phyloP scores from a whole-genome alignment of 345 rosid species.

The Bruguiera gymnorhiza region DNA sequence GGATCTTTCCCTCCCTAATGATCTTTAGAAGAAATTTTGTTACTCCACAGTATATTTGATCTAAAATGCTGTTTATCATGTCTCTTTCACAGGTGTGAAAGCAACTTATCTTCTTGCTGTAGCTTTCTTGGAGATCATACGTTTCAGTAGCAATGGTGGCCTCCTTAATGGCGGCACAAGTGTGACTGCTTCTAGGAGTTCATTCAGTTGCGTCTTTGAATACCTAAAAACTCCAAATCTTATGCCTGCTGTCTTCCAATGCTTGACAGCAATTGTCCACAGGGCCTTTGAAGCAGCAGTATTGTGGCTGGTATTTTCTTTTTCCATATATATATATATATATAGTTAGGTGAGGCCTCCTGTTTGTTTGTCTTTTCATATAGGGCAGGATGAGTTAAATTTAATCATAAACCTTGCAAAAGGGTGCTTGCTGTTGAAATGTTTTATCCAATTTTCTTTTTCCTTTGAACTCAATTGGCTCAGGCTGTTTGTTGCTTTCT shows the following conservation, averaged over 20 bases:
- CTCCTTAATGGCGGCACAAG: constrained; percentile 75
- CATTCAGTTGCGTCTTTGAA: constrained; percentile 94
- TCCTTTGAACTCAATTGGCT: not conserved
- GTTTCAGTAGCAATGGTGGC: constrained; percentile 98
- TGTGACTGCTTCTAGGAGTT: constrained; percentile 79
- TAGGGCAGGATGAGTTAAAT: constrained; percentile 5
- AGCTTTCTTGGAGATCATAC: constrained; percentile 87
- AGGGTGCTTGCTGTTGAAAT: not conserved
- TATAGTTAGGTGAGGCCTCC: constrained; percentile 3
- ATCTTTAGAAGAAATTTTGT: constrained; percentile 8
- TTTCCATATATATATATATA: not conserved
- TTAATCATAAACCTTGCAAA: too few species aligned
- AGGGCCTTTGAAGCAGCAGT: constrained; percentile 90
- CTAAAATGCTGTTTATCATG: constrained; percentile 12
- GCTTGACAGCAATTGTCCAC: constrained; percentile 89
- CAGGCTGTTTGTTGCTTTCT: too few species aligned
- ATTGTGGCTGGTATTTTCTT: constrained; percentile 72
- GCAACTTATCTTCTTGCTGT: constrained; percentile 99
- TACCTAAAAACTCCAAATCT: constrained; percentile 94
- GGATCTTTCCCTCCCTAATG: constrained; percentile 3
- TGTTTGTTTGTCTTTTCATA: constrained; percentile 1
- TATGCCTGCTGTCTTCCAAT: constrained; percentile 83
- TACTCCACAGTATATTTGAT: not conserved
- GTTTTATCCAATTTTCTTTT: not conserved
- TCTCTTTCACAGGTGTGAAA: constrained; percentile 71